phyloP scores from a whole-genome alignment of 148 eudicot species.

The Rhododendron mucronatum region DNA sequence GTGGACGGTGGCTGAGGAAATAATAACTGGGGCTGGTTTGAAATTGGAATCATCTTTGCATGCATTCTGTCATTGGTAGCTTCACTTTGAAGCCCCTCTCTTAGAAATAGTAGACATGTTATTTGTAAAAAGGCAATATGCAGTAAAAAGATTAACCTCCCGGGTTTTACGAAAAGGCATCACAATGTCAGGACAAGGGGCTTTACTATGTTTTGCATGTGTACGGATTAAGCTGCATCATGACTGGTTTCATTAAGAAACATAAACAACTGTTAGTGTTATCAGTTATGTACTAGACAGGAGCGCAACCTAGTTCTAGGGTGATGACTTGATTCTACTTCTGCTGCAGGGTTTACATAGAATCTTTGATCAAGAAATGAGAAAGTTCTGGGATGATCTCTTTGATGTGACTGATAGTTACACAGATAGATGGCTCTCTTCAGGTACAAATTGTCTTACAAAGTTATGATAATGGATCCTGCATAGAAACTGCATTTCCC shows the following conservation, averaged over 20 bases:
- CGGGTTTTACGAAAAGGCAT: not conserved
- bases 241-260: not conserved
- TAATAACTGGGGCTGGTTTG: not conserved
- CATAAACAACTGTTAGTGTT: not conserved
- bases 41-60: not conserved
- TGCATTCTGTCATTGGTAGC: not conserved
- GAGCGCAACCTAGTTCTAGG: not conserved
- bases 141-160: not conserved
- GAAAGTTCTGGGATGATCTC: constrained; percentile 48
- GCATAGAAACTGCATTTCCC: not conserved
- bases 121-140: not conserved
- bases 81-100: not conserved
- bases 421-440: constrained; percentile 90
- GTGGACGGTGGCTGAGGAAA: not conserved
- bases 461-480: constrained; percentile 6
- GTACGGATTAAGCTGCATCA: not conserved
- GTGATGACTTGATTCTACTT: not conserved
- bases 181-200: not conserved
- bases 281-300: not conserved
- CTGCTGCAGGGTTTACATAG: constrained; percentile 2
- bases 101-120: not conserved
- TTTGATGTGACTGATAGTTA: constrained; percentile 72
- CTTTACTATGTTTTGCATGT: not conserved
- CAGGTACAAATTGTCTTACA: constrained; percentile 48
- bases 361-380: not conserved